phyloP scores from a whole-genome alignment of 805 yeast genomes.

The Schwanniomyces pseudopolymorphus region DNA sequence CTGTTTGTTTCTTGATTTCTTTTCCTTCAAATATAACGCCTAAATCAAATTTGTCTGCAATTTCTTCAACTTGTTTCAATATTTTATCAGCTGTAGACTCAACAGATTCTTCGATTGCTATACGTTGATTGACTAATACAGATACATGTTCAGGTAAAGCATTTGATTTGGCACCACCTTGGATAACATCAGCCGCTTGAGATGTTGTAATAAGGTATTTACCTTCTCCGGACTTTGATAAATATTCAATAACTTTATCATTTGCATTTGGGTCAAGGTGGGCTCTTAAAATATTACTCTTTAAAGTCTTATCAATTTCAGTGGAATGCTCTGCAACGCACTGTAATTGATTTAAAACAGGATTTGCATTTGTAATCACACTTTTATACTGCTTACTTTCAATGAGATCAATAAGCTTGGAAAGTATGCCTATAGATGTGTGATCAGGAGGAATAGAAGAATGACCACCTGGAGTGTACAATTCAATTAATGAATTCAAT shows the following conservation, averaged over 20 bases:
- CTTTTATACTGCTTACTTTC: conserved; percentile 39
- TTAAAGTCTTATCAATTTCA: conserved; percentile 29
- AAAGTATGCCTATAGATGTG: conserved; percentile 48
- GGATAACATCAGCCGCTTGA: conserved; percentile 47
- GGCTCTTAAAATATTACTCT: conserved; percentile 38
- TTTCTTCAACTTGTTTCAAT: conserved; percentile 22
- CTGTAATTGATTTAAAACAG: conserved; percentile 42
- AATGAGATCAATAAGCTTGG: conserved; percentile 37
- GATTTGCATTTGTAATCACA: conserved; percentile 42
- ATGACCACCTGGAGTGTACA: conserved; percentile 52
- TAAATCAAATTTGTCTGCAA: conserved; percentile 37
- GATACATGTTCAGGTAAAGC: conserved; percentile 51
- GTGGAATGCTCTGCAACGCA: conserved; percentile 47
- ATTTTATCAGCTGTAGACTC: conserved; percentile 31
- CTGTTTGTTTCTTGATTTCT: conserved; percentile 20
- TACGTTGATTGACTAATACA: conserved; percentile 44
- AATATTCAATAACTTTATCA: conserved; percentile 30
- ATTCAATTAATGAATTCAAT: conserved; percentile 37
- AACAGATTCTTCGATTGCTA: conserved; percentile 45
- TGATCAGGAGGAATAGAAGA: conserved; percentile 51
- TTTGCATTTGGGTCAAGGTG: conserved; percentile 38
- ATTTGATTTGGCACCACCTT: conserved; percentile 51
- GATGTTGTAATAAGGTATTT: conserved; percentile 46
- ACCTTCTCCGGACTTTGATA: conserved; percentile 21
- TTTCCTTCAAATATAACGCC: conserved; percentile 33